phyloP scores from a whole-genome alignment of 345 rosid genomes.

The Euphorbia pulcherrima region DNA sequence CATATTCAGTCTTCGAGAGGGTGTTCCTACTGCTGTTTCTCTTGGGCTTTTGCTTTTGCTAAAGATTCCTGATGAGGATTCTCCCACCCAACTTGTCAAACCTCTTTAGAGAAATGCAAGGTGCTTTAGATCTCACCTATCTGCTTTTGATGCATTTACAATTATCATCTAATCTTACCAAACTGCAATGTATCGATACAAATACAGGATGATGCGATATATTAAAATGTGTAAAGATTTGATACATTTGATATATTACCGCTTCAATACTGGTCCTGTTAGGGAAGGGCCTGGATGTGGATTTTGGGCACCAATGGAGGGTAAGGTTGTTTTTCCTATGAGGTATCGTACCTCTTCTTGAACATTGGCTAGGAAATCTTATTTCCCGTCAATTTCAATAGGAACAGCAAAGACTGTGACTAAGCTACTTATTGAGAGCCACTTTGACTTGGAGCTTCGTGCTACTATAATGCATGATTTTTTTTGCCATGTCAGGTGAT shows the following conservation, averaged over 20 bases:
- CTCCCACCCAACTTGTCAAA: too few species aligned
- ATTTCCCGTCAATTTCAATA: slow-evolving; percentile 94
- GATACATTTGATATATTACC: slow-evolving; percentile 90
- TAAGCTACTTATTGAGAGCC: slow-evolving; percentile 96
- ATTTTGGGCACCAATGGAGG: slow-evolving; percentile 99
- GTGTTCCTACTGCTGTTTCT: too few species aligned
- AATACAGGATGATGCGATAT: slow-evolving; percentile 94
- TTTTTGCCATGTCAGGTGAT: slow-evolving; percentile 97
- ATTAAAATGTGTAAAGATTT: slow-evolving; percentile 97
- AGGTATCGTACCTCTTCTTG: slow-evolving; percentile 94
- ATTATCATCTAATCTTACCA: slow-evolving; percentile 90
- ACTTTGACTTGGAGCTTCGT: slow-evolving; percentile 96
- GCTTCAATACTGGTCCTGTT: slow-evolving; percentile 97
- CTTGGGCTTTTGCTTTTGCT: too few species aligned
- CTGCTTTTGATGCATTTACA: slow-evolving; percentile 98
- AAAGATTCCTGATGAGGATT: too few species aligned
- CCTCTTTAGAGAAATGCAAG: too few species aligned
- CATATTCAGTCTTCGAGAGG: too few species aligned
- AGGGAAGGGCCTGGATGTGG: slow-evolving; percentile 99
- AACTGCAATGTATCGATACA: slow-evolving; percentile 97
- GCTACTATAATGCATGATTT: slow-evolving; percentile 99
- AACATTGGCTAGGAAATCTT: slow-evolving; percentile 90
- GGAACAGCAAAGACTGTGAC: slow-evolving; percentile 99
- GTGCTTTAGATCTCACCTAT: too few species aligned
- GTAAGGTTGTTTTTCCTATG: slow-evolving; percentile 97